Evolutionary conservation across 106 monocot genomes (phyloP).

Genomic region (Acanthochlamys bracteata): DNA sequence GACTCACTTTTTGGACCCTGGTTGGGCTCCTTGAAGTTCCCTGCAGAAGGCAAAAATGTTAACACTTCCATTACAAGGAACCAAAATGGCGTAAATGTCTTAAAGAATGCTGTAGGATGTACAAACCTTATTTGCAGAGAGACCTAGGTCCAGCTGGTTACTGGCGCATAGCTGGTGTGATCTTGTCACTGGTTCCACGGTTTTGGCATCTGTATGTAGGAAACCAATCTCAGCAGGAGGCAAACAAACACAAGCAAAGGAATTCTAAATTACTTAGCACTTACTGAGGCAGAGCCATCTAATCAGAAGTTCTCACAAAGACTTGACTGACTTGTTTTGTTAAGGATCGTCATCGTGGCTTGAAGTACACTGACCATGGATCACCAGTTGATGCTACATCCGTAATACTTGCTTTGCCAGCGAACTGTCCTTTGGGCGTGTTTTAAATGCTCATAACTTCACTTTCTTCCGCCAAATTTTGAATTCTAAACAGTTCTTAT

Average conservation of each 20-base stretch:
- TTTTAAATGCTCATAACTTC: too few species aligned
- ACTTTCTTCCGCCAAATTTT: too few species aligned
- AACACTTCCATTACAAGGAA: neutral
- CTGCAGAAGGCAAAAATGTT: conserved; percentile 11
- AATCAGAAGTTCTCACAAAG: neutral
- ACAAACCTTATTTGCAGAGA: conserved; percentile 79
- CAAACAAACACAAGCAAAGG: neutral
- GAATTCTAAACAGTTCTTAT: too few species aligned
- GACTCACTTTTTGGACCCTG: conserved; percentile 20
- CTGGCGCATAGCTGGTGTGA: conserved; percentile 88
- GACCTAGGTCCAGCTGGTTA: conserved; percentile 84
- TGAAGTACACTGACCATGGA: conserved; percentile 26
- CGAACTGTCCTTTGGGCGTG: conserved; percentile 89
- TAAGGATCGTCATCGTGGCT: conserved; percentile 28
- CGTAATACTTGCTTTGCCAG: conserved; percentile 49
- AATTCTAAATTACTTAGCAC: neutral
- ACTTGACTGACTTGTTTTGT: conserved; percentile 47
- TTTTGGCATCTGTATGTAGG: conserved; percentile 61
- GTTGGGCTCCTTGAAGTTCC: conserved; percentile 43
- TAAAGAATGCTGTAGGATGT: neutral
- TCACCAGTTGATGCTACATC: conserved; percentile 43
- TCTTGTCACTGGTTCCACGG: conserved; percentile 67
- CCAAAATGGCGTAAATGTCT: neutral
- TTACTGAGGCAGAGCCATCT: neutral
- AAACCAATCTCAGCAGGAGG: conserved; percentile 3